phyloP scores from a whole-genome alignment of 805 yeast species.

The Lachancea lanzarotensis region DNA sequence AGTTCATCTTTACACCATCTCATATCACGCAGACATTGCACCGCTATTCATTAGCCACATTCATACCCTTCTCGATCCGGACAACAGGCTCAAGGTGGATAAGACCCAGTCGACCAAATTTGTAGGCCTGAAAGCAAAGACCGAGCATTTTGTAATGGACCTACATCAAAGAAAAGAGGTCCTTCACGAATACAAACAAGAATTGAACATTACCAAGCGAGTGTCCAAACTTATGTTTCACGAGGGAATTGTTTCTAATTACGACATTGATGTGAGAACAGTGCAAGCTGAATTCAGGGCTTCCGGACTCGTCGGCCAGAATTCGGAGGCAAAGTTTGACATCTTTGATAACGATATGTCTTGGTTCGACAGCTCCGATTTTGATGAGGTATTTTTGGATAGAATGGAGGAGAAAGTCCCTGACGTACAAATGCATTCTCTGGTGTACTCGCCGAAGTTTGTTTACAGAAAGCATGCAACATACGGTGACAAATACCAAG shows the following conservation, averaged over 20 bases:
- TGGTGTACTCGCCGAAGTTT: slow-evolving; percentile 63
- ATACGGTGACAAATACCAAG: slow-evolving; percentile 37
- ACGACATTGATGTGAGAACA: slow-evolving; percentile 54
- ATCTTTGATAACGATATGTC: slow-evolving; percentile 47
- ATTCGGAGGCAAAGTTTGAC: slow-evolving; percentile 22
- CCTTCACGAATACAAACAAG: slow-evolving; percentile 39
- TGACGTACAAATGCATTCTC: slow-evolving; percentile 47
- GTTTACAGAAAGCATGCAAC: slow-evolving; percentile 61
- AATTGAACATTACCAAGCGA: slow-evolving; percentile 41
- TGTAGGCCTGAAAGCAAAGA: slow-evolving; percentile 66
- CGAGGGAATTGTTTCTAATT: slow-evolving; percentile 54
- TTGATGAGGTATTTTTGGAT: slow-evolving; percentile 47
- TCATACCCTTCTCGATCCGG: slow-evolving; percentile 42
- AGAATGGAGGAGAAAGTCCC: slow-evolving; percentile 35
- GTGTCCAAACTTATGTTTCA: slow-evolving; percentile 52
- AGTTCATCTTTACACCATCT: slow-evolving; percentile 65
- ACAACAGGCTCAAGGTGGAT: slow-evolving; percentile 11
- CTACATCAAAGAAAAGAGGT: slow-evolving; percentile 56
- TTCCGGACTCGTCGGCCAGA: slow-evolving; percentile 9
- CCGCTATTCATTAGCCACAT: slow-evolving; percentile 73
- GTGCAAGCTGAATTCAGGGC: slow-evolving; percentile 43
- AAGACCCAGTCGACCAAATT: slow-evolving; percentile 35
- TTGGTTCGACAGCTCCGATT: slow-evolving; percentile 63
- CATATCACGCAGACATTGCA: slow-evolving; percentile 65
- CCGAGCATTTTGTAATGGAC: slow-evolving; percentile 53